A percentile compares a stretch with the other conserved stretches of the same genome.
Conservation (phyloP, 108 stramenopile species). For the Pinguiococcus pyrenoidosus region DNA sequence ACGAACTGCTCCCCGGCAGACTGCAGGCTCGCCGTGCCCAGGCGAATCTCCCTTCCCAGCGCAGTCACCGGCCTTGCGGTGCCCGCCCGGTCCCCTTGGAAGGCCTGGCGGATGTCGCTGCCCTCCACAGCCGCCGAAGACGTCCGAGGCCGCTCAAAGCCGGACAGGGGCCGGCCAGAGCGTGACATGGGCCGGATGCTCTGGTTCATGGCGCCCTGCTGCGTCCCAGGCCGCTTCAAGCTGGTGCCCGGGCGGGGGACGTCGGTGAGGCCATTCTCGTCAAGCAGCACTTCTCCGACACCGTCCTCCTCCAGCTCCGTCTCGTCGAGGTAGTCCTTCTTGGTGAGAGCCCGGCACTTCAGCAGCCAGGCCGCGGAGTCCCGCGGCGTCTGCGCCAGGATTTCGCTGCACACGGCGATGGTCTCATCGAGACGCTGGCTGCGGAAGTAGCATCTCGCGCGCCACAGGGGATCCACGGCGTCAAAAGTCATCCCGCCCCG, state of each 20-base stretch:
- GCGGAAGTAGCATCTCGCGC: too few species aligned
- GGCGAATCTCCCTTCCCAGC: conserved; percentile 37
- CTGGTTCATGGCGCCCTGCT: conserved; percentile 6
- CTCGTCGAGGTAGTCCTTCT: conserved; percentile 41
- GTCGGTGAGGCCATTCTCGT: conserved; percentile 39
- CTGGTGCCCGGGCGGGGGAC: conserved; percentile 45
- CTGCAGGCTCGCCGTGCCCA: conserved; percentile 40
- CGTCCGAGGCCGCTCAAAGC: conserved; percentile 34
- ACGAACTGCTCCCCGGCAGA: conserved; percentile 22
- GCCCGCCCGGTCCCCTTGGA: conserved; percentile 25
- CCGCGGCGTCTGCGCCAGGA: conserved; percentile 4
- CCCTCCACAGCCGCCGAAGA: conserved; percentile 12
- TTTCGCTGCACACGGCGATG: conserved; percentile 10
- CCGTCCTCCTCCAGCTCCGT: conserved; percentile 50
- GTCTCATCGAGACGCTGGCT: neutral
- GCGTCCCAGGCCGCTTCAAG: conserved; percentile 16
- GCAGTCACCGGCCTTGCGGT: conserved; percentile 35
- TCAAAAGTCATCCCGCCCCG: too few species aligned
- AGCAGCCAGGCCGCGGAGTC: conserved; percentile 31
- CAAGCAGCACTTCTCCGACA: conserved; percentile 40
- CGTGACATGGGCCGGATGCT: conserved; percentile 19
- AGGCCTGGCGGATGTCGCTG: conserved; percentile 15
- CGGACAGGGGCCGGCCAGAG: conserved; percentile 41
- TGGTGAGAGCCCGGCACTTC: conserved; percentile 38
- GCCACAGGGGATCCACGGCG: too few species aligned